Conservation (phyloP, 345 rosid species). For the Populus alba region DNA sequence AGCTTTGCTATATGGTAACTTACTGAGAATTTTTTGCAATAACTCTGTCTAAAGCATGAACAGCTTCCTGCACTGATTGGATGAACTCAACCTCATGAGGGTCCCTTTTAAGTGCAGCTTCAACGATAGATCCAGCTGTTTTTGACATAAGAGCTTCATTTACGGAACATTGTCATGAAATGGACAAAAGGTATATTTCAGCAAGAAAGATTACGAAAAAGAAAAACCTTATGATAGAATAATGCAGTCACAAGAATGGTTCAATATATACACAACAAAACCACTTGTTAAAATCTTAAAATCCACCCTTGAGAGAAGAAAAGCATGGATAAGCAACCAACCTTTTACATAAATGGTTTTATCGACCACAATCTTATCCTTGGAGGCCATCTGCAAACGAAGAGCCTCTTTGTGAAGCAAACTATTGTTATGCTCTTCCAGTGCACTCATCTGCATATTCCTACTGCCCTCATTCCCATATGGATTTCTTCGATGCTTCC, state of each 20-base stretch:
- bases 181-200: background rate
- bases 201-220: background rate
- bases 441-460: constrained; percentile 99
- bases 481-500: constrained; percentile 96
- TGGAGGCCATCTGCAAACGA: constrained; percentile 95
- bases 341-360: constrained; percentile 92
- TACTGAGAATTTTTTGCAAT: constrained; percentile 94
- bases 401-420: constrained; percentile 99
- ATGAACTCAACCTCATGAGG: constrained; percentile 92
- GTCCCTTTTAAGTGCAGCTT: constrained; percentile 85
- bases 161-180: constrained; percentile 22
- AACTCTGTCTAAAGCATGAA: constrained; percentile 97
- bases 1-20: constrained; percentile 36
- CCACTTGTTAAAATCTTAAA: background rate
- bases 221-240: constrained; percentile 1
- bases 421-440: constrained; percentile 97
- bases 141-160: constrained; percentile 98
- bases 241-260: constrained; percentile 9
- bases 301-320: background rate
- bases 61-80: constrained; percentile 91
- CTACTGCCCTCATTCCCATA: constrained; percentile 99
- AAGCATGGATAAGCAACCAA: constrained; percentile 30
- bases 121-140: constrained; percentile 96
- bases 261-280: background rate
- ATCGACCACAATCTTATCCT: constrained; percentile 83